Evolutionary conservation across 352 stramenopile genomes (phyloP), one percentile per base, ranked within the genome.

Genomic region (Pythium brachiatum): DNA sequence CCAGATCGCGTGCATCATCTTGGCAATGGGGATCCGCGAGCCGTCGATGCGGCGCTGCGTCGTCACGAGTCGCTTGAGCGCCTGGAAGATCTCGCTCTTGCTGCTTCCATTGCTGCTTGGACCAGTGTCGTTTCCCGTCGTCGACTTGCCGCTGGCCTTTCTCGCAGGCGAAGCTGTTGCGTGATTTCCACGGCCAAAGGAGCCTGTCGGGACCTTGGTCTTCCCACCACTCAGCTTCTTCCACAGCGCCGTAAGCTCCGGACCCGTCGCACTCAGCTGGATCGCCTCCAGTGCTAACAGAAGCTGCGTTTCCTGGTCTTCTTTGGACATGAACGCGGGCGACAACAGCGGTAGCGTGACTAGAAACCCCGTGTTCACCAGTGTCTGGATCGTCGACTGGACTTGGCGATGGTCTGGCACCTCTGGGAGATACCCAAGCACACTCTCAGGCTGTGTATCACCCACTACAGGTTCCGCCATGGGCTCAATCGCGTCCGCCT

Each of bases 41-140:
- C 86, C 82, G 43, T 93, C 78, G 43, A 93, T 88, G 0, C 83
- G 76, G 12, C 78, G 72, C 64, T 93, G 86, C 0, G 79, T 83
- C 61, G 76, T 73, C 21, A 80, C 80, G 1, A 86, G 64, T 38
- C 66, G 74, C 27, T 69, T 72, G 34, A 92, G 70, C 0, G 74
- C 62, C 23, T 74, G 38, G 26, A 87, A 69, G 0, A 84, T 50
- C 20, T 81, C 73, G 0, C 38, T 32, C 47, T 92, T 94, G 39
- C 39, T 67, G 1, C 34, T 64, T 11, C 58, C 58, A 44, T 60
- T 63, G 7, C 53, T 53, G 7, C 21, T 64, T 12, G 31, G 23
- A 7, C 13, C 2, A 23, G 54, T 21, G 20, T 63, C 44, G 11
- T 56, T 57, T 15, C 15, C 21, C 6, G 23, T 48, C 6, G 7